Evolutionary conservation across 2,329 filamentous ascomycete genomes (phyloP).

Genomic region (Fusarium zealandicum): DNA sequence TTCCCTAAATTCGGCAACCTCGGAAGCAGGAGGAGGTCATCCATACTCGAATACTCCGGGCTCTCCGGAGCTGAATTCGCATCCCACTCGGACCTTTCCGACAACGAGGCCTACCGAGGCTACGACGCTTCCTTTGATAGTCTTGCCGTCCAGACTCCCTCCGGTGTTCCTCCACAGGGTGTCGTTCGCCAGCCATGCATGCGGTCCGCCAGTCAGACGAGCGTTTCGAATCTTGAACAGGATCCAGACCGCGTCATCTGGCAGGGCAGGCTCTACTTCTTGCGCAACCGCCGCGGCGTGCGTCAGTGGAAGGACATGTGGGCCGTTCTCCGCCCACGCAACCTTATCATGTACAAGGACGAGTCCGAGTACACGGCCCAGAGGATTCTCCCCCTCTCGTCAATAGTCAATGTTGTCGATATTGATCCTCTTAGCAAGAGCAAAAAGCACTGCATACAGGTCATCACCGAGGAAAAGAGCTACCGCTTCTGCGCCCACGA

Average conservation of each 20-base stretch:
- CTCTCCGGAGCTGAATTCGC: conserved; percentile 71
- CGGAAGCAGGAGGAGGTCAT: conserved; percentile 62
- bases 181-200: conserved; percentile 44
- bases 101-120: conserved; percentile 62
- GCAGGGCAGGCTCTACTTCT: conserved; percentile 87
- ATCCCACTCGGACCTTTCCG: conserved; percentile 88
- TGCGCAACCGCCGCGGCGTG: conserved; percentile 83
- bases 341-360: conserved; percentile 90
- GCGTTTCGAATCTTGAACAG: conserved; percentile 59
- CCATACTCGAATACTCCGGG: conserved; percentile 69
- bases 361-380: conserved; percentile 88
- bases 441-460: conserved; percentile 86
- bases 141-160: conserved; percentile 51
- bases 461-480: conserved; percentile 91
- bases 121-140: conserved; percentile 62
- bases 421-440: conserved; percentile 86
- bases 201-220: conserved; percentile 69
- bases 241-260: conserved; percentile 91
- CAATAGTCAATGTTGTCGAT: conserved; percentile 89
- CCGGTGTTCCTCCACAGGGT: conserved; percentile 28
- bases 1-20: conserved; percentile 45
- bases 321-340: conserved; percentile 87
- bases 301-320: conserved; percentile 95
- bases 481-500: conserved; percentile 78
- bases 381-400: conserved; percentile 79